phyloP scores from a whole-genome alignment of 768 basidiomycete species.

The Collybia mongolica region DNA sequence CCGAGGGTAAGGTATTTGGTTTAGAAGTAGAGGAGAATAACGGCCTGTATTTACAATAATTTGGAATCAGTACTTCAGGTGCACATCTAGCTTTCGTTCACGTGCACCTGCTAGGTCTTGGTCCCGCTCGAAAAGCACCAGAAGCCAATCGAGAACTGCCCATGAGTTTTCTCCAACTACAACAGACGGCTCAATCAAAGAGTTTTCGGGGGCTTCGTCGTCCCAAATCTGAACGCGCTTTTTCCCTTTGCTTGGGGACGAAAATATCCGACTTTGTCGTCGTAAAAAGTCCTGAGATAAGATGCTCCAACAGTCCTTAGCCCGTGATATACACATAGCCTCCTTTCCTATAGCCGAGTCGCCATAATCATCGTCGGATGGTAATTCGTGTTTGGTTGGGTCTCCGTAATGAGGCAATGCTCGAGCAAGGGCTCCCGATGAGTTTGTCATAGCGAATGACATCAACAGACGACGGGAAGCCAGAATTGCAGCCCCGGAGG shows the following conservation, averaged over 20 bases:
- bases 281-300: slow-evolving; percentile 53
- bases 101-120: slow-evolving; percentile 36
- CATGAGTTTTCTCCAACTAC: slow-evolving; percentile 64
- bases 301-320: slow-evolving; percentile 62
- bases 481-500: slow-evolving; percentile 43
- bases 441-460: slow-evolving; percentile 56
- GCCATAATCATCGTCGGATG: slow-evolving; percentile 31
- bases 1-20: slow-evolving; percentile 58
- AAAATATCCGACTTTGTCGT: slow-evolving; percentile 24
- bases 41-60: slow-evolving; percentile 9
- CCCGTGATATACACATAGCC: slow-evolving; percentile 49
- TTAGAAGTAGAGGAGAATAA: slow-evolving; percentile 53
- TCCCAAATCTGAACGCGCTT: slow-evolving; percentile 24
- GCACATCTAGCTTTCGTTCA: slow-evolving; percentile 35
- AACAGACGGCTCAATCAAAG: slow-evolving; percentile 16
- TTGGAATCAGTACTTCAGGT: neutral
- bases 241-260: slow-evolving; percentile 33
- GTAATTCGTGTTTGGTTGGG: slow-evolving; percentile 14
- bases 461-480: slow-evolving; percentile 54
- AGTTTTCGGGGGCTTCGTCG: slow-evolving; percentile 17
- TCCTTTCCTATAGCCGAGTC: slow-evolving; percentile 61
- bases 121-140: slow-evolving; percentile 69
- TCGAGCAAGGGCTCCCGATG: slow-evolving; percentile 48
- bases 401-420: slow-evolving; percentile 53
- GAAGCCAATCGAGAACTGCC: slow-evolving; percentile 69